Conservation (phyloP, 345 rosid genomes). For the Syzygium jambos region DNA sequence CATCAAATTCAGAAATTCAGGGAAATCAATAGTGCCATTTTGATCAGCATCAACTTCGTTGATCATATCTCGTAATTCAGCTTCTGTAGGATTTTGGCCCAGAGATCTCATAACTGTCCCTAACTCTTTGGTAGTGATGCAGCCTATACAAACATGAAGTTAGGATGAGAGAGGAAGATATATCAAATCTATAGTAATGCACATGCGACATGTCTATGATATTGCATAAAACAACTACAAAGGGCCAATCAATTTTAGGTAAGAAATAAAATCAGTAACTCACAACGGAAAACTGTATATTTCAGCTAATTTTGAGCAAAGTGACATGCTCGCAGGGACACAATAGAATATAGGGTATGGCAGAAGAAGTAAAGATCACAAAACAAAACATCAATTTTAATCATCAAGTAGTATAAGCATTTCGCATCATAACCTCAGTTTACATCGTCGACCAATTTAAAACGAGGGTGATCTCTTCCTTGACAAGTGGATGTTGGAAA, state of each 20-base stretch:
- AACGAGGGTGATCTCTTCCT: neutral
- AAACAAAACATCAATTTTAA: neutral
- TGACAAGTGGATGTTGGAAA: neutral
- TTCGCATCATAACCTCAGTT: neutral
- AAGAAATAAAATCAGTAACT: neutral
- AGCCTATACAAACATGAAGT: slow-evolving; percentile 8
- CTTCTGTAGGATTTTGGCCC: slow-evolving; percentile 50
- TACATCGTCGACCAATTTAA: neutral
- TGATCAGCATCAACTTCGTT: slow-evolving; percentile 48
- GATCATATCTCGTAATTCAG: slow-evolving; percentile 47
- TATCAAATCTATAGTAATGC: neutral
- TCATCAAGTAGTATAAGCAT: neutral
- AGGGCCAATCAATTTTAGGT: neutral
- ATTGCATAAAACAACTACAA: neutral
- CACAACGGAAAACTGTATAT: neutral
- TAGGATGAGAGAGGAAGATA: neutral
- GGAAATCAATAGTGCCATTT: slow-evolving; percentile 41
- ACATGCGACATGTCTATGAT: neutral
- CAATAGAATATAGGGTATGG: neutral
- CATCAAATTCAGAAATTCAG: slow-evolving; percentile 45
- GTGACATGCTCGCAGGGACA: neutral
- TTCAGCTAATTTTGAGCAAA: neutral
- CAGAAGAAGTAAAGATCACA: neutral
- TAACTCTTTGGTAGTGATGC: slow-evolving; percentile 46
- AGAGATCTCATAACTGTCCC: slow-evolving; percentile 47